Evolutionary conservation across 2,329 filamentous ascomycete species (phyloP).

Genomic region (Exserohilum rostratum): DNA sequence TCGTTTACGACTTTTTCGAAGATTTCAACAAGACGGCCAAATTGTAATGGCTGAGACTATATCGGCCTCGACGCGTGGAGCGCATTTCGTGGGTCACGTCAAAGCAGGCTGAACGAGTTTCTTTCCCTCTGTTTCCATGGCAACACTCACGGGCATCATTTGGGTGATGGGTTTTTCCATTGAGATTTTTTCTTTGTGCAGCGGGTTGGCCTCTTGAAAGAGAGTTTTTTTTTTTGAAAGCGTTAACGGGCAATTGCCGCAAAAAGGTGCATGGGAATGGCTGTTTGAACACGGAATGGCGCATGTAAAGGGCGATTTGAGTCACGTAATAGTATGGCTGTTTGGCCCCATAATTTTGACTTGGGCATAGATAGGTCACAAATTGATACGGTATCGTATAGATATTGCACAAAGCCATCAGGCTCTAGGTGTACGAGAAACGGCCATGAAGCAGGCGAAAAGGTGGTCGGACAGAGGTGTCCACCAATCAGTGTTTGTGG

Average conservation of each 20-base stretch:
- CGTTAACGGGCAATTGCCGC: background rate
- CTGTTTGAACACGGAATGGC: conserved; percentile 9
- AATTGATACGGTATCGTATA: too few species aligned
- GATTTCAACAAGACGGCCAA: conserved; percentile 8
- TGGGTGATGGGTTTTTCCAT: background rate
- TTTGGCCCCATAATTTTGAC: too few species aligned
- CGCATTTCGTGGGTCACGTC: background rate
- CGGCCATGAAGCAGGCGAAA: background rate
- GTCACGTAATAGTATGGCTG: background rate
- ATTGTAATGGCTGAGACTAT: background rate
- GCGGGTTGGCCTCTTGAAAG: too few species aligned
- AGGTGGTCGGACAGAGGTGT: background rate
- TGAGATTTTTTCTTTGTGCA: too few species aligned
- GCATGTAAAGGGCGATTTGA: background rate
- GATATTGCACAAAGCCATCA: too few species aligned
- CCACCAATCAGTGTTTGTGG: background rate
- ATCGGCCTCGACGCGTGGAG: background rate
- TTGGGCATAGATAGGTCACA: too few species aligned
- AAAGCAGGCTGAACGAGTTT: background rate
- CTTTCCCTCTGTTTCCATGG: background rate
- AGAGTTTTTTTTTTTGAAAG: background rate
- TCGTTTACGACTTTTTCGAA: conserved; percentile 59
- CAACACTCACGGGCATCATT: background rate
- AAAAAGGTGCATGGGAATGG: conserved; percentile 12
- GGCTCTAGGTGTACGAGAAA: background rate